Conservation (phyloP, 768 basidiomycete species). For the Termitomyces heimii region DNA sequence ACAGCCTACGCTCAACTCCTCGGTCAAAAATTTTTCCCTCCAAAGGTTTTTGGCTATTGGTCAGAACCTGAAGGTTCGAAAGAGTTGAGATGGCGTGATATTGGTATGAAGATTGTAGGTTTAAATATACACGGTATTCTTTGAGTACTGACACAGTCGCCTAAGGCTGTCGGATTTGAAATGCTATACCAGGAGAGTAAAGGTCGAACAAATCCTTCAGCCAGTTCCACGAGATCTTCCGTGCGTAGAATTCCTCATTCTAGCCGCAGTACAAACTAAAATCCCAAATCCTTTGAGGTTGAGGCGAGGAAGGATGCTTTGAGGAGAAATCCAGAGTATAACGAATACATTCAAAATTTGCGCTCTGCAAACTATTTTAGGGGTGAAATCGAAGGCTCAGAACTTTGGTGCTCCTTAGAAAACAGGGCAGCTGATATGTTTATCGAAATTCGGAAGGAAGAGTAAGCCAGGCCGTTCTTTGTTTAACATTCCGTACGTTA, state of each 20-base stretch:
- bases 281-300: slow-evolving; percentile 27
- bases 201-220: slow-evolving; percentile 37
- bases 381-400: slow-evolving; percentile 71
- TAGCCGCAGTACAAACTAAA: slow-evolving; percentile 1
- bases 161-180: slow-evolving; percentile 90
- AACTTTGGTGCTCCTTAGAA: slow-evolving; percentile 70
- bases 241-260: slow-evolving; percentile 28
- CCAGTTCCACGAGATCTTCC: slow-evolving; percentile 36
- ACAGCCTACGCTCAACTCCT: slow-evolving; percentile 91
- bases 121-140: not conserved
- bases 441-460: slow-evolving; percentile 50
- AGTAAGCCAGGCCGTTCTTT: slow-evolving; percentile 36
- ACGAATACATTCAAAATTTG: slow-evolving; percentile 65
- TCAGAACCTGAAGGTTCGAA: slow-evolving; percentile 53
- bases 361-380: slow-evolving; percentile 68
- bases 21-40: slow-evolving; percentile 89
- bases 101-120: slow-evolving; percentile 90
- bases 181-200: slow-evolving; percentile 90
- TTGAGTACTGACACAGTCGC: slow-evolving; percentile 3
- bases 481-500: not conserved
- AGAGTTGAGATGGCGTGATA: slow-evolving; percentile 75
- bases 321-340: slow-evolving; percentile 61
- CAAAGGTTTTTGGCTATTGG: slow-evolving; percentile 81
- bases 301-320: slow-evolving; percentile 65
- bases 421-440: slow-evolving; percentile 64